Percentiles rank a stretch among this genome's conserved stretches.
Evolutionary conservation across 2,329 filamentous ascomycete genomes (phyloP).

Genomic region (Aureobasidium sp.): DNA sequence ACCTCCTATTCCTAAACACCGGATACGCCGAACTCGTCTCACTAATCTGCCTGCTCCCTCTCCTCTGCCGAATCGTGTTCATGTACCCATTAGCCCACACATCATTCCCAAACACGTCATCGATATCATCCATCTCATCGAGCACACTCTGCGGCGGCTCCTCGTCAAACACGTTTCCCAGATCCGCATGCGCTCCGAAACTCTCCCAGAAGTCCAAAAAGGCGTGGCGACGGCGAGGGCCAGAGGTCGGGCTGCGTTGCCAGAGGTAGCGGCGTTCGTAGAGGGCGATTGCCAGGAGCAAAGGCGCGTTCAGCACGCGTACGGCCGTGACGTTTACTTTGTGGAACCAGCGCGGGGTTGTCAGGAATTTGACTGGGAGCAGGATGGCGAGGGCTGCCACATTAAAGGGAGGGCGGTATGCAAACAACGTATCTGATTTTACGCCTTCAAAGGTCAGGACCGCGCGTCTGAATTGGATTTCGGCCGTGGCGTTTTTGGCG

Average conservation of each 20-base stretch:
- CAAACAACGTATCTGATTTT: slow-evolving; percentile 76
- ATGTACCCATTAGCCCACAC: slow-evolving; percentile 33
- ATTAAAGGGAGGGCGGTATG: slow-evolving; percentile 78
- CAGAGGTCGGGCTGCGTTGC: slow-evolving; percentile 35
- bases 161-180: slow-evolving; percentile 66
- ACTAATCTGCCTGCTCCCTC: slow-evolving; percentile 14
- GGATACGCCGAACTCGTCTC: slow-evolving; percentile 14
- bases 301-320: slow-evolving; percentile 65
- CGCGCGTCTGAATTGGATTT: slow-evolving; percentile 74
- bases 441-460: slow-evolving; percentile 80
- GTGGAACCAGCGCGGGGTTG: slow-evolving; percentile 80
- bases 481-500: slow-evolving; percentile 67
- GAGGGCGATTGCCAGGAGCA: slow-evolving; percentile 63
- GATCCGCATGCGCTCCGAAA: slow-evolving; percentile 64
- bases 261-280: slow-evolving; percentile 66
- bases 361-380: slow-evolving; percentile 68
- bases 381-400: slow-evolving; percentile 67
- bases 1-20: slow-evolving; percentile 9
- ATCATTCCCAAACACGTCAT: slow-evolving; percentile 40
- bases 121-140: slow-evolving; percentile 43
- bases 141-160: slow-evolving; percentile 54
- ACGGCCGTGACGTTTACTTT: slow-evolving; percentile 78
- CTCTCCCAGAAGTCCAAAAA: slow-evolving; percentile 56
- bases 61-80: slow-evolving; percentile 12
- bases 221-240: slow-evolving; percentile 34